A percentile compares a stretch with the other conserved stretches of the same genome.
These are phyloP conservation scores for Pichia insulana DNA, from an alignment of 805 yeast species.

Conservation along the genomic window DNA sequence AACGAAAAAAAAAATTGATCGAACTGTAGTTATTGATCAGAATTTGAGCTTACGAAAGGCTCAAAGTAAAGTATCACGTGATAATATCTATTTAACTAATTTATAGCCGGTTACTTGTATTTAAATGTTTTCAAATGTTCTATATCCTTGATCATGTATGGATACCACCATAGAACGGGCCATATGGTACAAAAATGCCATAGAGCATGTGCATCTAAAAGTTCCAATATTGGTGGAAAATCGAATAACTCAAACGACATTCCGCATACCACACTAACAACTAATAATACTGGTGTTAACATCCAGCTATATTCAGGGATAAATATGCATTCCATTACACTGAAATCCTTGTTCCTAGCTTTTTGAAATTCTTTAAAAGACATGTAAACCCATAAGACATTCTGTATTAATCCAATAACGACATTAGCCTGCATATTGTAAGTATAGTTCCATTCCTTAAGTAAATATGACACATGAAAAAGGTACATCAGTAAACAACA, in stretches of 20 bases:
- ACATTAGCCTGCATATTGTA: slow-evolving; percentile 92
- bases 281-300: slow-evolving; percentile 45
- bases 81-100: no score
- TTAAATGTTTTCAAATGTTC: slow-evolving; percentile 24
- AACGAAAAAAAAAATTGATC: no score
- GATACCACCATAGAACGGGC: slow-evolving; percentile 72
- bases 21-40: no score
- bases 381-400: slow-evolving; percentile 41
- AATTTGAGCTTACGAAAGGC: no score
- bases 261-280: slow-evolving; percentile 50
- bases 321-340: slow-evolving; percentile 17
- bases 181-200: slow-evolving; percentile 89
- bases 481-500: slow-evolving; percentile 44
- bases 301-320: slow-evolving; percentile 32
- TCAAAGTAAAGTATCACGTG: no score
- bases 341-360: slow-evolving; percentile 11
- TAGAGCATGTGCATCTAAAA: slow-evolving; percentile 83
- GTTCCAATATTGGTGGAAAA: slow-evolving; percentile 61
- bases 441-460: slow-evolving; percentile 77
- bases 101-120: slow-evolving; percentile 20
- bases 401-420: slow-evolving; percentile 67
- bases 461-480: slow-evolving; percentile 58
- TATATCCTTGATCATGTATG: slow-evolving; percentile 43
- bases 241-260: slow-evolving; percentile 90
- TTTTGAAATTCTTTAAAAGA: slow-evolving; percentile 26